These are phyloP conservation scores for Dactylellina cionopaga DNA, from an alignment of 2,329 filamentous ascomycete genomes.

Conservation along the genomic window DNA sequence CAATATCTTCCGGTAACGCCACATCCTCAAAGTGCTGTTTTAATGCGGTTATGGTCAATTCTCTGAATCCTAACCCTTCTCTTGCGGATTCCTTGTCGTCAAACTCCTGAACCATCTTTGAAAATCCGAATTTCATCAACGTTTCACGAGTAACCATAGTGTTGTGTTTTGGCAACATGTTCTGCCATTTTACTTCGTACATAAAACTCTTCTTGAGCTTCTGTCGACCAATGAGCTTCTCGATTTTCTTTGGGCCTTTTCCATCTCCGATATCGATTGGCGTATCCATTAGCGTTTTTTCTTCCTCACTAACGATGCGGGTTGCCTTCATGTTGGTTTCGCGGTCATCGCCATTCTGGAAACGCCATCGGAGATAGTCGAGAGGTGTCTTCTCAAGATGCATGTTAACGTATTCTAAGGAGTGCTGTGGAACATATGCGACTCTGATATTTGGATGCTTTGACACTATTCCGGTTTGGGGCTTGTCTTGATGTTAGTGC, in stretches of 20 bases:
- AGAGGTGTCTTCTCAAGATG: conserved; percentile 99
- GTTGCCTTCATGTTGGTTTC: conserved; percentile 99
- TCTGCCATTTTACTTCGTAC: conserved; percentile 93
- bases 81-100: conserved; percentile 99
- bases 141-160: conserved; percentile 92
- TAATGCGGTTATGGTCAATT: conserved; percentile 91
- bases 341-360: conserved; percentile 94
- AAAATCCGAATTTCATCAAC: conserved; percentile 82
- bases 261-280: conserved; percentile 85
- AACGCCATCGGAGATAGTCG: conserved; percentile 98
- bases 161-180: conserved; percentile 91
- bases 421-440: conserved; percentile 99
- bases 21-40: conserved; percentile 98
- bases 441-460: conserved; percentile 99
- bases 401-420: conserved; percentile 99
- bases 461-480: conserved; percentile 87
- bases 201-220: conserved; percentile 99
- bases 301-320: conserved; percentile 83
- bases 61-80: conserved; percentile 94
- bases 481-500: conserved; percentile 12
- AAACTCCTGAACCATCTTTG: conserved; percentile 95
- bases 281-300: conserved; percentile 91
- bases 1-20: conserved; percentile 94
- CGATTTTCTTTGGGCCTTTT: conserved; percentile 78
- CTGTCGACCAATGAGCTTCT: conserved; percentile 91